Conservation (phyloP, 164 flowering plant species). For the Umbellularia californica region DNA sequence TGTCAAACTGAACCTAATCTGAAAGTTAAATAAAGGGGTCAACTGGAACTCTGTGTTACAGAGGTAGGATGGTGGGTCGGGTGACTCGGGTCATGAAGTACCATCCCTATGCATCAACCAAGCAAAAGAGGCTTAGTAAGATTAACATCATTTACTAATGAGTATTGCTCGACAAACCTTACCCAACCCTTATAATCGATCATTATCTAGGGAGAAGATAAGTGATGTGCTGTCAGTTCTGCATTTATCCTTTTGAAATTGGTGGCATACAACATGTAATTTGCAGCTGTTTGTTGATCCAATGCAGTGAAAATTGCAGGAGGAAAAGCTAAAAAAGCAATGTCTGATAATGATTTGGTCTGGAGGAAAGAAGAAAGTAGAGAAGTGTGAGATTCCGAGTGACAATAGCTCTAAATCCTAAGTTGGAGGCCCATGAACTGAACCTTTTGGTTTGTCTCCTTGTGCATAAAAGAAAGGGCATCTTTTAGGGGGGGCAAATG, state of each 20-base stretch:
- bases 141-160: too few relatives aligned
- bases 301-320: constrained; percentile 31
- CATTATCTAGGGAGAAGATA: background rate
- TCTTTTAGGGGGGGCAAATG: constrained; percentile 60
- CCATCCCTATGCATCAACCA: too few relatives aligned
- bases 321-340: constrained; percentile 24
- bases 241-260: background rate
- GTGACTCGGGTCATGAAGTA: too few relatives aligned
- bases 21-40: too few relatives aligned
- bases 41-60: too few relatives aligned
- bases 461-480: constrained; percentile 34
- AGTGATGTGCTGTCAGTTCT: background rate
- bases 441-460: constrained; percentile 62
- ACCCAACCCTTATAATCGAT: too few relatives aligned
- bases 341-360: constrained; percentile 33
- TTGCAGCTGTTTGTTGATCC: constrained; percentile 1
- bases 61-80: too few relatives aligned
- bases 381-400: constrained; percentile 17
- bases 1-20: too few relatives aligned
- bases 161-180: too few relatives aligned
- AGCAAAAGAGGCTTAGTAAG: too few relatives aligned
- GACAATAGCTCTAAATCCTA: background rate
- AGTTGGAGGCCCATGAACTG: constrained; percentile 14
- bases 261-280: background rate
- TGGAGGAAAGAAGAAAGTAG: constrained; percentile 13